Evolutionary conservation across 345 rosid genomes (phyloP).

Genomic region (Sisymbrium altissimum): DNA sequence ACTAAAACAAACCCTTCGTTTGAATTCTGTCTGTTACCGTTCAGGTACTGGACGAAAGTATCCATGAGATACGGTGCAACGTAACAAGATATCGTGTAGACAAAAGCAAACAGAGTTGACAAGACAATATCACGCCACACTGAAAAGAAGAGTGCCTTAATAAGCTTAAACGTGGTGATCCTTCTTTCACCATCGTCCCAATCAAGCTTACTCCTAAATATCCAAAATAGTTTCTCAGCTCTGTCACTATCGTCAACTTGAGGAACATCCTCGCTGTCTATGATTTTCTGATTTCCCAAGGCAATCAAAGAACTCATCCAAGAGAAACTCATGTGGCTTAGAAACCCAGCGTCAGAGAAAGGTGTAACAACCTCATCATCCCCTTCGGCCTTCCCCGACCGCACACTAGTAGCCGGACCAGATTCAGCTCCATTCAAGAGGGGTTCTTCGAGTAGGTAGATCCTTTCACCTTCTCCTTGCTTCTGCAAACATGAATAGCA

Average conservation of each 20-base stretch:
- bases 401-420: conserved; percentile 16
- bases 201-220: conserved; percentile 36
- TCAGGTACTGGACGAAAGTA: conserved; percentile 51
- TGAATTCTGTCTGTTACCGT: conserved; percentile 32
- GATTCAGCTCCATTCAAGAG: conserved; percentile 36
- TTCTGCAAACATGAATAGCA: conserved; percentile 51
- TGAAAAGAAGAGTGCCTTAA: conserved; percentile 35
- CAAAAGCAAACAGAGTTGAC: conserved; percentile 37
- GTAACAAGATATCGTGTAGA: conserved; percentile 37
- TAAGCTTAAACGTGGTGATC: conserved; percentile 37
- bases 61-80: conserved; percentile 50
- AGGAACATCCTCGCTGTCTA: conserved; percentile 47
- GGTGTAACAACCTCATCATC: conserved; percentile 38
- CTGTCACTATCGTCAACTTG: conserved; percentile 40
- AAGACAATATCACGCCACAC: conserved; percentile 39
- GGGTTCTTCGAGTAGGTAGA: conserved; percentile 43
- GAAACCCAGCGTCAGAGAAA: conserved; percentile 40
- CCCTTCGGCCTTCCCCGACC: conserved; percentile 21
- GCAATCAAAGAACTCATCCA: conserved; percentile 48
- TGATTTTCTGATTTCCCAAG: conserved; percentile 39
- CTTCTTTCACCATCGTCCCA: conserved; percentile 35
- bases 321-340: conserved; percentile 44
- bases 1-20: conserved; percentile 49
- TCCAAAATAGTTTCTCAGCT: conserved; percentile 32
- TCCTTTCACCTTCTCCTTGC: conserved; percentile 30